These are phyloP conservation scores for Fusarium drepaniforme DNA, from an alignment of 2,329 filamentous ascomycete genomes.

Conservation along the genomic window DNA sequence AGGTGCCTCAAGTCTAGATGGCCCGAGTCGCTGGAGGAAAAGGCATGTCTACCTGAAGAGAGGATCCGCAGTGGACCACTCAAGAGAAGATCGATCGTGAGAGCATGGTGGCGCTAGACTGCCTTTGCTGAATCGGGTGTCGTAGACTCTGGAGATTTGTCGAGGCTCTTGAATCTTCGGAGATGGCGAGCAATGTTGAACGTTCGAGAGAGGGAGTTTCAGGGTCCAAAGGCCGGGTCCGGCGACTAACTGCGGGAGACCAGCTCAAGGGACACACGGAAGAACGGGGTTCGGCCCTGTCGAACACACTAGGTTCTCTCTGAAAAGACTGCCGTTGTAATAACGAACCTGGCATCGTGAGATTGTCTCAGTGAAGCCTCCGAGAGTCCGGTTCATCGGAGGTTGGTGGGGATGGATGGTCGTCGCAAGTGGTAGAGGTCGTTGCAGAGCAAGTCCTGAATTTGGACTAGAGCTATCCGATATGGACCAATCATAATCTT, in stretches of 20 bases:
- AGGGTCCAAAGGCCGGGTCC: not conserved
- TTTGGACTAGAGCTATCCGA: constrained; percentile 13
- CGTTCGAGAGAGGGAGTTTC: not conserved
- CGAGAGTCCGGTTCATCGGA: not conserved
- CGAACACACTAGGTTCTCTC: not conserved
- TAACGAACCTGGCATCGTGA: not conserved
- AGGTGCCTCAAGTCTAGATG: not conserved
- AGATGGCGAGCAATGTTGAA: not conserved
- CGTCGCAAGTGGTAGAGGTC: constrained; percentile 2
- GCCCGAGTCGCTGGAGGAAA: constrained; percentile 1
- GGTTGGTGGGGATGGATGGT: constrained; percentile 1
- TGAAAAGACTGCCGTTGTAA: not conserved
- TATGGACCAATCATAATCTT: constrained; percentile 5
- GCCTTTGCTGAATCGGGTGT: not conserved
- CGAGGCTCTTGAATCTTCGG: not conserved
- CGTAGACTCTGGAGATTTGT: not conserved
- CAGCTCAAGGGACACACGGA: not conserved
- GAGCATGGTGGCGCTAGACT: constrained; percentile 7
- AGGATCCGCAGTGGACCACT: not conserved
- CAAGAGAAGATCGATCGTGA: not conserved
- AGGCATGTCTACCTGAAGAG: not conserved
- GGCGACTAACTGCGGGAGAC: not conserved
- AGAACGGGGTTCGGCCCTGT: not conserved
- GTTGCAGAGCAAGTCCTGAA: not conserved
- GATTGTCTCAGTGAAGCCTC: not conserved